These are phyloP conservation scores for Pilobolus umbonatus DNA, from an alignment of 192 early-diverging fungal species.

Conservation along the genomic window DNA sequence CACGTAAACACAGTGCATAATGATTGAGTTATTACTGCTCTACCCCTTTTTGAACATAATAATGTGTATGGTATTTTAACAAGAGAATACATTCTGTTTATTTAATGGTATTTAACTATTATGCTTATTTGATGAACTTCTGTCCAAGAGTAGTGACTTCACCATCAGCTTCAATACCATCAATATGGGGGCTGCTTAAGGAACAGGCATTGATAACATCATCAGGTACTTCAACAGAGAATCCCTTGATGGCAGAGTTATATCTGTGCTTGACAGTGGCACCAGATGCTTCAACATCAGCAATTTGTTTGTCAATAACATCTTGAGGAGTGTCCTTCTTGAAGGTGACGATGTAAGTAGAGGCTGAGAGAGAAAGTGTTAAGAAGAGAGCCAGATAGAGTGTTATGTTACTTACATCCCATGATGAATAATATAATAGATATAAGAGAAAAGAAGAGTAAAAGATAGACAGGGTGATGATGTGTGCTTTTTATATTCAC, in stretches of 20 bases:
- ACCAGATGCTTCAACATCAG: constrained; percentile 17
- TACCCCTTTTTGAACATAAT: no score
- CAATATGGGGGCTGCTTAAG: constrained; percentile 6
- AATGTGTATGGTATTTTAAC: no score
- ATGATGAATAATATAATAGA: not conserved
- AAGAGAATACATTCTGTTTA: no score
- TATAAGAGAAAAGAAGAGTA: not conserved
- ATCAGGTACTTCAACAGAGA: constrained; percentile 27
- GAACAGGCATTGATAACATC: constrained; percentile 10
- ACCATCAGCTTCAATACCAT: constrained; percentile 30
- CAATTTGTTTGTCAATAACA: constrained; percentile 28
- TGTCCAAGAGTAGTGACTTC: constrained; percentile 29
- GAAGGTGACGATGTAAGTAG: constrained; percentile 35
- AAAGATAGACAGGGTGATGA: not conserved
- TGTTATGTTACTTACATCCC: no score
- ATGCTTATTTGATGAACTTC: constrained; percentile 11
- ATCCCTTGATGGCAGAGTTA: constrained; percentile 29
- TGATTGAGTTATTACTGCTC: no score
- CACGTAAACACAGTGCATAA: no score
- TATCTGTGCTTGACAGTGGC: constrained; percentile 24
- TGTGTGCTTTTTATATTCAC: no score
- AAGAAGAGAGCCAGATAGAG: no score
- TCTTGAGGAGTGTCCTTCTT: constrained; percentile 31
- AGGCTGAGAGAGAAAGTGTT: not conserved
- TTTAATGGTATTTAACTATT: no score